Percentiles rank a stretch among this genome's conserved stretches.
Evolutionary conservation across 2,329 filamentous ascomycete species (phyloP).

Genomic region (Fusarium paranaense): DNA sequence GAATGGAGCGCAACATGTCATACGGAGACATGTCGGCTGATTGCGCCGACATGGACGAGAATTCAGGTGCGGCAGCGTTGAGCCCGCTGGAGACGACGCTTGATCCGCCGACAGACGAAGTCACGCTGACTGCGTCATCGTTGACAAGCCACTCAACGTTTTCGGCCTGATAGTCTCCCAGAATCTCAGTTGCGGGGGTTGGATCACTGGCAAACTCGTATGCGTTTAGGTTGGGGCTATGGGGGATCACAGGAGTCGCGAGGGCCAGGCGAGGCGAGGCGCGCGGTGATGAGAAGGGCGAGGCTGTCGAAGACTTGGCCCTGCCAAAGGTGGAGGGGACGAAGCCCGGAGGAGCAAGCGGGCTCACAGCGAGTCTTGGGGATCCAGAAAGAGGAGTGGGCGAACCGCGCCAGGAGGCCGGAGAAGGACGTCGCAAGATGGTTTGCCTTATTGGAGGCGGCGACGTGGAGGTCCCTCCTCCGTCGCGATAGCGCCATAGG

Average conservation of each 20-base stretch:
- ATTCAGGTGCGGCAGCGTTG: conserved; percentile 86
- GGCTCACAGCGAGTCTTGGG: conserved; percentile 82
- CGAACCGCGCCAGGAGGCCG: conserved; percentile 90
- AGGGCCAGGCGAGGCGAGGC: conserved; percentile 92
- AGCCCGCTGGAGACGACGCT: conserved; percentile 68
- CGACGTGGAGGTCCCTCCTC: conserved; percentile 73
- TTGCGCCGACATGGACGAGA: conserved; percentile 67
- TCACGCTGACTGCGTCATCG: conserved; percentile 83
- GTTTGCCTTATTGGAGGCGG: conserved; percentile 90
- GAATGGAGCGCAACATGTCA: conserved; percentile 95
- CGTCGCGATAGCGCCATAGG: conserved; percentile 84
- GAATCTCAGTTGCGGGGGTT: conserved; percentile 83
- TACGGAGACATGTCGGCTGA: conserved; percentile 96
- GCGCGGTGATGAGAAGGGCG: conserved; percentile 92
- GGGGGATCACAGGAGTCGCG: conserved; percentile 89
- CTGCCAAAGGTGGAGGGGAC: conserved; percentile 80
- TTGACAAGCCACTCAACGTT: conserved; percentile 98
- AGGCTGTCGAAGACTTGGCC: conserved; percentile 82
- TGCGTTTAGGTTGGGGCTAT: conserved; percentile 92
- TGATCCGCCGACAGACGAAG: conserved; percentile 75
- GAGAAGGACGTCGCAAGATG: conserved; percentile 89
- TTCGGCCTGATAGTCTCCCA: conserved; percentile 91
- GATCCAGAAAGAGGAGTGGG: conserved; percentile 86
- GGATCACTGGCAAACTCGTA: conserved; percentile 92
- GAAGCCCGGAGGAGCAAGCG: conserved; percentile 87